Conservation (phyloP, 2,329 filamentous ascomycete genomes). For the Ophiostoma piceae region DNA sequence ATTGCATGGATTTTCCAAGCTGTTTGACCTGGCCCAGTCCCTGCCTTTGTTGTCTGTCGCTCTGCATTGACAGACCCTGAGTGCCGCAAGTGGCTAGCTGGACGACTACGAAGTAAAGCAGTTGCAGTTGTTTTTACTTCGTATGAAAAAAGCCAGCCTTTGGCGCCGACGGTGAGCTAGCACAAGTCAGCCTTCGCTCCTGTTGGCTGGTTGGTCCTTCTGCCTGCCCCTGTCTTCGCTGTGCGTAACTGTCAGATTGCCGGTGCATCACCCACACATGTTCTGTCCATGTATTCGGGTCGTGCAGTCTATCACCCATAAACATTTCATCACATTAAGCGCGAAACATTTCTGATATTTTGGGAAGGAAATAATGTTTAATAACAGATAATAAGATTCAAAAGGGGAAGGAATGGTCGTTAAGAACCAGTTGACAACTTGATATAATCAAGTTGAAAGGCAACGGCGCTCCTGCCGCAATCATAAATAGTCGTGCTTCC, state of each 20-base stretch:
- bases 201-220: background rate
- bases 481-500: constrained; percentile 14
- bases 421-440: background rate
- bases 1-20: background rate
- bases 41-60: background rate
- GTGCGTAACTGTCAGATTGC: background rate
- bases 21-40: background rate
- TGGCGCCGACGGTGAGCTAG: background rate
- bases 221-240: background rate
- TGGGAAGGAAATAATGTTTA: background rate
- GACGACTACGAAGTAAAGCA: too few relatives aligned
- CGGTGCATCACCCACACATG: background rate
- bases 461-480: background rate
- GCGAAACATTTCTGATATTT: background rate
- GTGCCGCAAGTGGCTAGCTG: background rate
- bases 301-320: background rate
- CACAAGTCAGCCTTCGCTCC: background rate
- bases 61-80: background rate
- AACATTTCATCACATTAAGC: constrained; percentile 7
- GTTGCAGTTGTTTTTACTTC: too few relatives aligned
- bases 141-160: background rate
- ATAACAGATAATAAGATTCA: background rate
- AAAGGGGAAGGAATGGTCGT: background rate
- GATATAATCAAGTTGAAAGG: background rate
- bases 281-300: background rate